phyloP scores from a whole-genome alignment of 306 rosid species.

The Inga leiocalycina region DNA sequence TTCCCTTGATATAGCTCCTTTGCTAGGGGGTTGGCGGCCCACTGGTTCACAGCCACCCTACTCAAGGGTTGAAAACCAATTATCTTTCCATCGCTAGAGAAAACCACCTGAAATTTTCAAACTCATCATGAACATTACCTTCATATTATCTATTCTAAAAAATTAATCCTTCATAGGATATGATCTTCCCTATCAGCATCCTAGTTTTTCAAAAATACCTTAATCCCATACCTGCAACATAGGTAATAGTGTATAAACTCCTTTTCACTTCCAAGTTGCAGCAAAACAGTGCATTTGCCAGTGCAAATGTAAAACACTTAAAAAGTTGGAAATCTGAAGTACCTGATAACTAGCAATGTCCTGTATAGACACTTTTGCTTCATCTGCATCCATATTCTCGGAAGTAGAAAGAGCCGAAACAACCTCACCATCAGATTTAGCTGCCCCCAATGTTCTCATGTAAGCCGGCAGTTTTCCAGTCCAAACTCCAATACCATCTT shows the following conservation, averaged over 20 bases:
- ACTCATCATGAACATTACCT: background rate
- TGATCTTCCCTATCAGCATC: background rate
- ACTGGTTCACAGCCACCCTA: slow-evolving; percentile 80
- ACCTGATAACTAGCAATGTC: slow-evolving; percentile 97
- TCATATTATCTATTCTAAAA: background rate
- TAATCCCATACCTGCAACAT: background rate
- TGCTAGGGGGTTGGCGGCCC: slow-evolving; percentile 91
- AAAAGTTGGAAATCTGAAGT: slow-evolving; percentile 10
- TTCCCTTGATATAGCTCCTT: slow-evolving; percentile 79
- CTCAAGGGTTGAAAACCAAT: slow-evolving; percentile 91
- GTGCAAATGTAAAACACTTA: background rate
- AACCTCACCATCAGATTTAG: slow-evolving; percentile 41
- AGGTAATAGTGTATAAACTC: background rate
- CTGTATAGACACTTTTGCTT: slow-evolving; percentile 56
- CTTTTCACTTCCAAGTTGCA: slow-evolving; percentile 14
- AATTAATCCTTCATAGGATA: background rate
- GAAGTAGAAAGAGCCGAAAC: slow-evolving; percentile 43
- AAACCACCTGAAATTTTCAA: slow-evolving; percentile 66
- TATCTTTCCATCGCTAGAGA: slow-evolving; percentile 65
- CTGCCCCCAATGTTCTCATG: slow-evolving; percentile 47
- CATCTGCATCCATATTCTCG: slow-evolving; percentile 49
- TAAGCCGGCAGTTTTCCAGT: slow-evolving; percentile 77
- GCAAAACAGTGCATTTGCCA: slow-evolving; percentile 6
- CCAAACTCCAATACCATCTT: slow-evolving; percentile 69
- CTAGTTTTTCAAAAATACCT: background rate